A percentile compares a stretch with the other conserved stretches of the same genome.
phyloP scores from a whole-genome alignment of 2,329 filamentous ascomycete genomes.

The Aspergillus chevalieri region DNA sequence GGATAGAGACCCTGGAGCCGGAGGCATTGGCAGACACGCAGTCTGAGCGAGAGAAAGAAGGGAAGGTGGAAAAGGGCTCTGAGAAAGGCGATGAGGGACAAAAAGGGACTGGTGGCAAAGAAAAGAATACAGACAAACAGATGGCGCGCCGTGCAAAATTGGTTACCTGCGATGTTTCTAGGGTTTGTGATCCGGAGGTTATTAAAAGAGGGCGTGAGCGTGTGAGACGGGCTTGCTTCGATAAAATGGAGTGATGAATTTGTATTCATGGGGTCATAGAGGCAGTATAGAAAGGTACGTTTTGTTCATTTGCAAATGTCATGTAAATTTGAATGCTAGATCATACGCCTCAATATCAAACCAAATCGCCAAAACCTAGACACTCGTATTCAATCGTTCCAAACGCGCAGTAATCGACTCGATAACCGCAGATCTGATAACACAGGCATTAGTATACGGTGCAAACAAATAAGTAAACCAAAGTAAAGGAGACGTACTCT shows the following conservation, averaged over 20 bases:
- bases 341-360: background rate
- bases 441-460: conserved; percentile 7
- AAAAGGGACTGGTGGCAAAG: background rate
- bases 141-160: background rate
- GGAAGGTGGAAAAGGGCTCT: background rate
- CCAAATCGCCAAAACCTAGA: conserved; percentile 14
- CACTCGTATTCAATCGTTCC: conserved; percentile 32
- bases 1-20: background rate
- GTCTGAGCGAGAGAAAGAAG: background rate
- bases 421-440: conserved; percentile 36
- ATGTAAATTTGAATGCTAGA: background rate
- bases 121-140: background rate
- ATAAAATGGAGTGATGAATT: no score
- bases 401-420: conserved; percentile 38
- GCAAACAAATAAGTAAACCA: background rate
- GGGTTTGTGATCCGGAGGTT: background rate
- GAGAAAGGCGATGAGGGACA: background rate
- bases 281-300: background rate
- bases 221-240: background rate
- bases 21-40: background rate
- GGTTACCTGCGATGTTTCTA: background rate
- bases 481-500: conserved; percentile 31
- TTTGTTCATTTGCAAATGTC: background rate
- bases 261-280: background rate
- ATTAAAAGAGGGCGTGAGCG: background rate